Conservation (phyloP, 129 eudicot genomes). For the sunflower (Helianthus annuus) region HanXRQr2.0-SUNRISE NC_035449.2:25354917-25355416, state of each 20-base stretch:
- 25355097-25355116: no score
- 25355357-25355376: conserved; percentile 14
- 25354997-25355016: no score
- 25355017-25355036: no score
- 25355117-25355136: no score
- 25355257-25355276: conserved; percentile 20
- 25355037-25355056: no score
- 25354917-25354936: no score
- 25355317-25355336: conserved; percentile 12
- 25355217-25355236: conserved; percentile 34
- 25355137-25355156: no score
- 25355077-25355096: no score
- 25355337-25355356: conserved; percentile 11
- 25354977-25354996: no score
- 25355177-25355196: background rate
- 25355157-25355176: background rate
- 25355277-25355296: conserved; percentile 35
- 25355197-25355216: conserved; percentile 14
- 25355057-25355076: no score
- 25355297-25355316: conserved; percentile 9
- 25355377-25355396: conserved; percentile 9
- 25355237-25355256: background rate
- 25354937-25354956: no score
- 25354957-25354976: no score
- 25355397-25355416: conserved; percentile 35